Conservation (phyloP, 371 early-diverging fungal genomes). For the Rhizomucor pusillus region DNA sequence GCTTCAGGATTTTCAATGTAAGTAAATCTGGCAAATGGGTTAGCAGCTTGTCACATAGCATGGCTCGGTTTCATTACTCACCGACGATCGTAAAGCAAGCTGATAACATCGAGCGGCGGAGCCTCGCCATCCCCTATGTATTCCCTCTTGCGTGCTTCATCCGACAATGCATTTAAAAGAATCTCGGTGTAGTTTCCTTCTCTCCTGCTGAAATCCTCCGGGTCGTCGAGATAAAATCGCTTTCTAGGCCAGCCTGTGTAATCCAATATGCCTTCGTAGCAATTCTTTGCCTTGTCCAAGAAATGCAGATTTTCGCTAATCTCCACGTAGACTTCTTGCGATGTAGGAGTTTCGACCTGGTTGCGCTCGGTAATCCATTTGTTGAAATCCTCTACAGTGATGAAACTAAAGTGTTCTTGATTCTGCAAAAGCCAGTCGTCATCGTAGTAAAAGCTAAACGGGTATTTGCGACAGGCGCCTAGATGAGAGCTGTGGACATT, state of each 20-base stretch:
- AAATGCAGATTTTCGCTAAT: conserved; percentile 29
- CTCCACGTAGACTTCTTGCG: conserved; percentile 34
- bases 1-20: conserved; percentile 31
- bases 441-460: conserved; percentile 30
- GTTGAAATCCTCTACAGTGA: conserved; percentile 23
- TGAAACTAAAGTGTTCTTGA: conserved; percentile 23
- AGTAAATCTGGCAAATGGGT: conserved; percentile 29
- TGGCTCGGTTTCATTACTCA: too few relatives aligned
- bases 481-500: conserved; percentile 30
- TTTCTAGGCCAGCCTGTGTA: conserved; percentile 9
- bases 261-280: conserved; percentile 19
- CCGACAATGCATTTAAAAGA: conserved; percentile 23
- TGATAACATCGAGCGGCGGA: conserved; percentile 39
- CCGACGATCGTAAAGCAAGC: conserved; percentile 41
- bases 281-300: conserved; percentile 22
- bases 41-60: too few relatives aligned
- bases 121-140: conserved; percentile 8
- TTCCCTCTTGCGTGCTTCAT: conserved; percentile 25
- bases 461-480: conserved; percentile 24
- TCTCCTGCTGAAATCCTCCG: conserved; percentile 13
- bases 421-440: conserved; percentile 17
- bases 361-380: conserved; percentile 22
- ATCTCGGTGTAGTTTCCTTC: conserved; percentile 30
- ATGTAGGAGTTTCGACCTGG: conserved; percentile 21
- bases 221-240: conserved; percentile 20